Base-by-base conservation (phyloP, 108 stramenopile species). In the Fistulifera pelliculosa region DNA sequence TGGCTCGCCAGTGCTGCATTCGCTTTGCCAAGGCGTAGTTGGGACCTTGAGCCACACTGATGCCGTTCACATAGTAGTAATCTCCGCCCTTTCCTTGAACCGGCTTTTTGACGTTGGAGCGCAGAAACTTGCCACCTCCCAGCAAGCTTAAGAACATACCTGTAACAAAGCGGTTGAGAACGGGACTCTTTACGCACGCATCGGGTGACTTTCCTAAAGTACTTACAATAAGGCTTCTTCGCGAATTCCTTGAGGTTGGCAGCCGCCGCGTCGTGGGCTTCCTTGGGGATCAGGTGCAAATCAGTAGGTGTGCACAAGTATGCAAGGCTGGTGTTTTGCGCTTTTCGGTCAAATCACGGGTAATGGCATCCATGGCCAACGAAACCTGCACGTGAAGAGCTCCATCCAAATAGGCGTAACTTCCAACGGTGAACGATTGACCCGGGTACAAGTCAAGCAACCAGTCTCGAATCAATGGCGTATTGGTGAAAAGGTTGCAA, bases 271-370 rank as follows among this genome's bases (percentile, higher is more conserved):
- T 85, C 78, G 75, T 80, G 79, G 28, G 92, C 94, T 59, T 93
- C 95, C 61, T 89, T 76, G 38, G 93, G 83, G 48, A 94, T 80
- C 16, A 95, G 72, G 74, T 98, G 95, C 71, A 91, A 74, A 71
- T 98, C 97, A 27, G 97, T 98, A 1, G 97, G 97, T n/a, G 97
- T 98, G 68, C 95, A 96, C 10, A 98, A 88, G 68, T 95, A 98
- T 13, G 93, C 95, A 43, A 94, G 87, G 56, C 82, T 84, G n/a
- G 90, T 81, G 42, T 70, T 64, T 68, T 57, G 38, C 88, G 76
- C 62, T 82, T 85, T 31, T 86, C 87, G 53, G 76, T 85, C 54
- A 93, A 65, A 50, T 85, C 87, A 26, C 68, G 79, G 62, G 77
- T 83, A 54, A 88, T 87, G 39, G 92, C 86, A 73, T 98, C 97